Evolutionary conservation across 352 stramenopile species (phyloP), one percentile per base, ranked within the genome.

Genomic region (Pythium vanterpoolii): DNA sequence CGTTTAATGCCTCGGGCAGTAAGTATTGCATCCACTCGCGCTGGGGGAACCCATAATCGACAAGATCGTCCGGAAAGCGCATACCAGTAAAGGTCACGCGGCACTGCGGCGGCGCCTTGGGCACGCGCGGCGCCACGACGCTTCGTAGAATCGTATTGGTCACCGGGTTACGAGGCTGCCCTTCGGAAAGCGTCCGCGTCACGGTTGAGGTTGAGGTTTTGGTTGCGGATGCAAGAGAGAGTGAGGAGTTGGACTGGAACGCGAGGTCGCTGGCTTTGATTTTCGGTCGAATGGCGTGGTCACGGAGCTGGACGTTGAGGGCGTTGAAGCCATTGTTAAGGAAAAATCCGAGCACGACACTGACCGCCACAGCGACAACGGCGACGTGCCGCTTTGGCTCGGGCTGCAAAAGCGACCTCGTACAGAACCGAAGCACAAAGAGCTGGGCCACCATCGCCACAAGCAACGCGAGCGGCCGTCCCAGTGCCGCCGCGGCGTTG

Each of bases 201-300:
- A 57, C 33, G 68, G 19, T 50, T 5, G 30, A 71, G 68, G 19
- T 50, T 5, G 30, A 71, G 7, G 57, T 72, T 0, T 23, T 46
- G 38, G 8, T 31, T 8, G 30, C 40, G 40, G 43, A 10, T 13
- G 24, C 21, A 14, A 19, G 3, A 19, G n/a, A 5, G 27, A 31
- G 46, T 14, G 34, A 16, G 13, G 9, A 42, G 34, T n/a, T 42
- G 34, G 9, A 18, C 21, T 16, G 13, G 18, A 51, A 23, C 11
- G 40, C 19, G 10, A 64, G 28, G 18, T 64, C 57, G 19, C 42
- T 57, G 7, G 34, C 28, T 2, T 23, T 19, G 8, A 64, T 58
- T 28, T 39, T 26, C 13, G 27, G 18, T 4, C 34, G 8, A 5
- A 53, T 14, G 27, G 44, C 24, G 5, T 33, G 19, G 9, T 56